Evolutionary conservation across 805 yeast species (phyloP), one percentile per base, ranked within the genome.

Genomic region (Candida insectorum): DNA sequence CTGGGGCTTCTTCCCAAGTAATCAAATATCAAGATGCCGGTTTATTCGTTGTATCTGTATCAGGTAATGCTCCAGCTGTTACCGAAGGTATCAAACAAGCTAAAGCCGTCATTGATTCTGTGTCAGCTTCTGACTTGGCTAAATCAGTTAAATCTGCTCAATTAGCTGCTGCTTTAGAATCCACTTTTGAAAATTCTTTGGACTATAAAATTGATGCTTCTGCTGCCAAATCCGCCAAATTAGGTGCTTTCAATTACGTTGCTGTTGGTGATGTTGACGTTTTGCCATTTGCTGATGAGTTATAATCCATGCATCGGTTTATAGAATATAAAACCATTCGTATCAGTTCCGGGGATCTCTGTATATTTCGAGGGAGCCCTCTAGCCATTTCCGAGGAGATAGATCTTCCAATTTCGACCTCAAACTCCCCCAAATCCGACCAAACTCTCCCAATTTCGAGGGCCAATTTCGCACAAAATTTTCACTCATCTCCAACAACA

Each of bases 201-300:
- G 47, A 46, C 15, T 45, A 58, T 37, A 49, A 57, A 38, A 50
- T 66, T 24, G 56, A 58, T 36, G 59, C 63, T 28, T 55, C 61
- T 31, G 53, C 59, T 31, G 62, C 56, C 32, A 46, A 53, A 44
- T 51, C 55, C 29, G 55, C 47, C 39, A 69, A 74, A 54, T 51
- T 83, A 41, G 73, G 72, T 45, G 78, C 78, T 54, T 81, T 80
- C 71, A 87, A 81, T 70, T 81, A 84, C 56, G 93, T 82, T 46
- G 96, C 93, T 44, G 81, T 86, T 43, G 98, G 97, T 66, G 82
- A 87, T 62, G 78, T 82, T 41, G 81, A 79, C 56, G 79, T 77
- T 47, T 78, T 91, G 68, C 97, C 98, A 54, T 84, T 72, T 62
- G 81, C 83, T 52, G 88, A 84, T 62, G 96, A 93, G 71, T 81